A percentile compares a stretch with the other conserved stretches of the same genome.
phyloP scores from a whole-genome alignment of 106 monocot species.

The Platanthera zijinensis region DNA sequence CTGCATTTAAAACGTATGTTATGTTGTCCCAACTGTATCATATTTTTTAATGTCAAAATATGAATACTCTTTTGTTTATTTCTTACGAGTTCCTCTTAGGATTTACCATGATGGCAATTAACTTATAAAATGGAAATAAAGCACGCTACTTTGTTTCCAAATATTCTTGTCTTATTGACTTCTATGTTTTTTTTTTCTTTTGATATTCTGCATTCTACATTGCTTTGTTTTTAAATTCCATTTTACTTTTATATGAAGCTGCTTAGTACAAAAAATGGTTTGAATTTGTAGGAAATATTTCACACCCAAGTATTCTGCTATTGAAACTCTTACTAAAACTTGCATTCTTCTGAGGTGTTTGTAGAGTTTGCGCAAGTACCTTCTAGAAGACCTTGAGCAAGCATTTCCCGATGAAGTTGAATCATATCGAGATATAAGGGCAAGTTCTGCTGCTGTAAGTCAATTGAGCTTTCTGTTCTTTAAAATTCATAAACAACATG shows the following conservation, averaged over 20 bases:
- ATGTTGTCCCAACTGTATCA: background rate
- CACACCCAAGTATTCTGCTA: background rate
- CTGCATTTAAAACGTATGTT: background rate
- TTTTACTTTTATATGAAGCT: background rate
- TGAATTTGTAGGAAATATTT: background rate
- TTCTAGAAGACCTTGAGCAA: constrained; percentile 82
- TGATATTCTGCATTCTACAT: background rate
- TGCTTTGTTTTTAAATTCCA: background rate
- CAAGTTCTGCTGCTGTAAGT: constrained; percentile 80
- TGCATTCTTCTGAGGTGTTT: constrained; percentile 1
- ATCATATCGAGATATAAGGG: constrained; percentile 67
- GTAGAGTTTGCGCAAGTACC: constrained; percentile 68
- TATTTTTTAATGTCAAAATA: background rate
- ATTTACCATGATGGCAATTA: no score
- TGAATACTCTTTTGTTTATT: background rate
- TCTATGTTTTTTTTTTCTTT: background rate
- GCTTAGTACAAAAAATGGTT: background rate
- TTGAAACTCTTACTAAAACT: background rate
- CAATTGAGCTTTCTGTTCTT: background rate
- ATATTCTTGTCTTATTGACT: background rate
- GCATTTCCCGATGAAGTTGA: constrained; percentile 87
- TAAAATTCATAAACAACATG: background rate
- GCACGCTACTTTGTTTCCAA: background rate
- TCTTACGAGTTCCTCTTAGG: background rate
- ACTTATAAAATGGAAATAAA: no score